These are phyloP conservation scores for Colletotrichum destructivum DNA, from an alignment of 2,329 filamentous ascomycete genomes.

Conservation along the genomic window DNA sequence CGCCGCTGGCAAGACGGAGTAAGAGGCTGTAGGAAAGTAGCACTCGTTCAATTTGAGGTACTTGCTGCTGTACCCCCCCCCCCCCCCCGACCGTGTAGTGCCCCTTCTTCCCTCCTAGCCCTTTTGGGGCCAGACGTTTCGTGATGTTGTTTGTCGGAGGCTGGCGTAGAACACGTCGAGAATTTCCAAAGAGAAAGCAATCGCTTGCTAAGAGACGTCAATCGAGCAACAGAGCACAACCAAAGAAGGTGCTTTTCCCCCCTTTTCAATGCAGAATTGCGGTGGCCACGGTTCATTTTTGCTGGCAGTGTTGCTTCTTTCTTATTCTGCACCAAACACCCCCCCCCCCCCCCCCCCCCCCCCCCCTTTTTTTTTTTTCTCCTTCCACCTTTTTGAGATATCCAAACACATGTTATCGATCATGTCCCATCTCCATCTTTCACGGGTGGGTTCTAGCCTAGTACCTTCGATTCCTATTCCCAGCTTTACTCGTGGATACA, in stretches of 20 bases:
- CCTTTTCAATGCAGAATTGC: no score
- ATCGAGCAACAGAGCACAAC: background rate
- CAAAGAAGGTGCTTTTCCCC: background rate
- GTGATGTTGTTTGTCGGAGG: background rate
- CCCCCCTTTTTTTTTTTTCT: no score
- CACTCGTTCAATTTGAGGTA: no score
- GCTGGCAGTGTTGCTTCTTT: no score
- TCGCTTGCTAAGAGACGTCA: no score
- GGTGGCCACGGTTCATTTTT: no score
- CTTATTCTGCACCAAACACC: background rate
- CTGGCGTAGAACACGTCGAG: background rate
- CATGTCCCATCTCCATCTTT: no score
- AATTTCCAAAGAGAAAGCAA: background rate
- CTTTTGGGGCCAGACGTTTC: background rate
- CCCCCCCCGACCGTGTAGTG: no score
- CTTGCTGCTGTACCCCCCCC: no score
- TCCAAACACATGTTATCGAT: conserved; percentile 4
- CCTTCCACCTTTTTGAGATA: conserved; percentile 17
- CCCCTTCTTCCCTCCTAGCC: no score
- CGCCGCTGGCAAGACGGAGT: conserved; percentile 52
- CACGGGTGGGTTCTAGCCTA: no score
- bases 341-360: no score
- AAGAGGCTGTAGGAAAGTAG: background rate
- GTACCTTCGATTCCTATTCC: background rate
- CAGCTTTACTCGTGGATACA: background rate